These are phyloP conservation scores for Colletotrichum acutatum DNA, from an alignment of 2,329 filamentous ascomycete species.

Conservation along the genomic window DNA sequence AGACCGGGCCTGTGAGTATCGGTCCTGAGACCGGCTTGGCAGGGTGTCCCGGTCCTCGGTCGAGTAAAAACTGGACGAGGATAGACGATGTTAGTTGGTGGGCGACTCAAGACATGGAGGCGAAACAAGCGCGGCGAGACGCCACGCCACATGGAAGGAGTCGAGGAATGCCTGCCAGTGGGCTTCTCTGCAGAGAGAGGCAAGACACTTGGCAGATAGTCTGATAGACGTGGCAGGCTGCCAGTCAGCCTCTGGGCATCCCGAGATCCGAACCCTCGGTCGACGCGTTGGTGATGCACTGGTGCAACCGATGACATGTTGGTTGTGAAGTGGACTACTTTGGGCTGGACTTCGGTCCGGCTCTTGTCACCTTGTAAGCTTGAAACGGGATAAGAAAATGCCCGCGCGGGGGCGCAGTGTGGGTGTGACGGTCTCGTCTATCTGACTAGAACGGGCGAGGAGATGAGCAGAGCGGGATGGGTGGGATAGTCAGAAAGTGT, in stretches of 20 bases:
- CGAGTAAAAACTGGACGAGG: conserved; percentile 9
- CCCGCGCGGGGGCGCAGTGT: conserved; percentile 32
- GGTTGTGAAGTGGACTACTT: not conserved
- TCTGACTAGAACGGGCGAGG: conserved; percentile 15
- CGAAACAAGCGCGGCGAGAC: conserved; percentile 32
- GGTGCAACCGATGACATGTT: not conserved
- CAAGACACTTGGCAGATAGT: conserved; percentile 12
- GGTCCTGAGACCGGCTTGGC: conserved; percentile 29
- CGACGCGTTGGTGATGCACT: conserved; percentile 22
- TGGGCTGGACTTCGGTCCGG: conserved; percentile 16
- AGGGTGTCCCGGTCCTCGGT: conserved; percentile 13
- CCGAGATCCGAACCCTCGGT: conserved; percentile 28
- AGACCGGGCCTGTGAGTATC: conserved; percentile 27
- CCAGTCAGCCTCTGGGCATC: conserved; percentile 13
- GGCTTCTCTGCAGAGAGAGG: conserved; percentile 31
- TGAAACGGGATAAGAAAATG: conserved; percentile 26
- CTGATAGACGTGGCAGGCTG: conserved; percentile 1
- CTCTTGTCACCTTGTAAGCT: conserved; percentile 17
- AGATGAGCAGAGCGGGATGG: conserved; percentile 3
- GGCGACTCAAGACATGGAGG: not conserved
- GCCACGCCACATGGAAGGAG: conserved; percentile 29
- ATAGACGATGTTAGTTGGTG: not conserved
- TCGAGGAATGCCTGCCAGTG: conserved; percentile 13
- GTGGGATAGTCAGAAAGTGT: not conserved
- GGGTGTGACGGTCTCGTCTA: conserved; percentile 10